These are phyloP conservation scores for Aschersonia sp. DNA, from an alignment of 2,329 filamentous ascomycete genomes.

Conservation along the genomic window DNA sequence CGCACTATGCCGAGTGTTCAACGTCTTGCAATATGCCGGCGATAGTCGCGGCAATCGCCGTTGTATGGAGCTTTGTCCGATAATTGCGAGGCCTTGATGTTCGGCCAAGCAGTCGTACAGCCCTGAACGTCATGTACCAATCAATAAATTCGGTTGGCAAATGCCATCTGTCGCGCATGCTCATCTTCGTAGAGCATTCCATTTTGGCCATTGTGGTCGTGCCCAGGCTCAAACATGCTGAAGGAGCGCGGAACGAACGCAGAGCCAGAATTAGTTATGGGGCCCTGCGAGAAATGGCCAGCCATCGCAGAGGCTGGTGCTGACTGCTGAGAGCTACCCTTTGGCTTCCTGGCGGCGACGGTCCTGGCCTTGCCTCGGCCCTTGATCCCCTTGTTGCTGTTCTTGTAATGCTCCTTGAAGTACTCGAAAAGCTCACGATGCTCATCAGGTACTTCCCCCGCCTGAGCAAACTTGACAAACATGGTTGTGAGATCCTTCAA, in stretches of 20 bases:
- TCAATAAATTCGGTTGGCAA: conserved; percentile 30
- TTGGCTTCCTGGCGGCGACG: conserved; percentile 27
- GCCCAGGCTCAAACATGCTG: conserved; percentile 31
- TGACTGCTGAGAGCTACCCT: conserved; percentile 7
- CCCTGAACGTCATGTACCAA: not conserved
- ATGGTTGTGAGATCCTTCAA: conserved; percentile 54
- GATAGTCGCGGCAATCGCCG: no score
- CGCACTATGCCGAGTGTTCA: no score
- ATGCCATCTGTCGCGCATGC: conserved; percentile 23
- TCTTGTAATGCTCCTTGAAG: conserved; percentile 82
- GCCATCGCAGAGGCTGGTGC: conserved; percentile 12
- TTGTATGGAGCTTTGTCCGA: no score
- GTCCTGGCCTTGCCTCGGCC: conserved; percentile 77
- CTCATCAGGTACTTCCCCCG: conserved; percentile 37
- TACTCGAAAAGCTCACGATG: conserved; percentile 75
- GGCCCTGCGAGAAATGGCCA: conserved; percentile 7
- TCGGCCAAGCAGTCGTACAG: not conserved
- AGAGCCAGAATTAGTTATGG: conserved; percentile 14
- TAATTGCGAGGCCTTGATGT: not conserved
- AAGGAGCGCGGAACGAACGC: conserved; percentile 20
- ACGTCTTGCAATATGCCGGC: no score
- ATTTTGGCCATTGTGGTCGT: conserved; percentile 13
- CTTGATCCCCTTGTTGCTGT: conserved; percentile 97
- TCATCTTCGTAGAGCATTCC: conserved; percentile 30
- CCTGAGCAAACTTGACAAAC: conserved; percentile 51